Conservation (phyloP, 202 grass and related monocot species). For the Eragrostis tef region DNA sequence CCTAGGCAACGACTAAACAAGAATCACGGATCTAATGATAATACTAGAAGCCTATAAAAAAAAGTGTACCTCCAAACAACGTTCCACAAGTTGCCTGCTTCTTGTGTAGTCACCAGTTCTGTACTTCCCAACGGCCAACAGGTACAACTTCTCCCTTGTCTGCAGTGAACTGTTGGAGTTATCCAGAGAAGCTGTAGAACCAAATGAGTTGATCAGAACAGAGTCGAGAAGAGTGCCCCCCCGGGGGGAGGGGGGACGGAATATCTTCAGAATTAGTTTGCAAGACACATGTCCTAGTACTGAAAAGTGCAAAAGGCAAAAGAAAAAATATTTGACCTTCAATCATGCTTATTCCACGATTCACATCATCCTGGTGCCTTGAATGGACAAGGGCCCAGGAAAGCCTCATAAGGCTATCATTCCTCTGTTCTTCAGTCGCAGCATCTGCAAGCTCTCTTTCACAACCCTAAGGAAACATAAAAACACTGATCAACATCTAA, state of each 20-base stretch:
- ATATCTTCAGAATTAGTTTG: too few species aligned
- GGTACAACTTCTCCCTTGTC: constrained; percentile 75
- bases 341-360: constrained; percentile 93
- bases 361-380: constrained; percentile 75
- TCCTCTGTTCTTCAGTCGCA: constrained; percentile 64
- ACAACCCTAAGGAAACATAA: constrained; percentile 56
- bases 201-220: constrained; percentile 32
- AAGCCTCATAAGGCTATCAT: constrained; percentile 86
- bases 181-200: constrained; percentile 69
- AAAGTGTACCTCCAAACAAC: constrained; percentile 69
- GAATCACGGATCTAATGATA: not conserved
- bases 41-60: constrained; percentile 27
- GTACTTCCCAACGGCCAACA: constrained; percentile 85
- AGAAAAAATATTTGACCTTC: constrained; percentile 71
- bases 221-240: not conserved
- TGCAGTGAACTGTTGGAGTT: constrained; percentile 66
- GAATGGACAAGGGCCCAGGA: constrained; percentile 99
- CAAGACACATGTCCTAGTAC: not conserved
- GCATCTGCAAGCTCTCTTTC: constrained; percentile 75
- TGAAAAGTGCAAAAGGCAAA: not conserved
- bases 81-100: constrained; percentile 83
- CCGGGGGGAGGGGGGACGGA: too few species aligned
- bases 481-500: not conserved
- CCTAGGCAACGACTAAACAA: too few species aligned
- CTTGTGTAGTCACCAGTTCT: constrained; percentile 86